Base-by-base conservation (phyloP, 2,329 filamentous ascomycete species). In the Grosmannia clavigera region DNA sequence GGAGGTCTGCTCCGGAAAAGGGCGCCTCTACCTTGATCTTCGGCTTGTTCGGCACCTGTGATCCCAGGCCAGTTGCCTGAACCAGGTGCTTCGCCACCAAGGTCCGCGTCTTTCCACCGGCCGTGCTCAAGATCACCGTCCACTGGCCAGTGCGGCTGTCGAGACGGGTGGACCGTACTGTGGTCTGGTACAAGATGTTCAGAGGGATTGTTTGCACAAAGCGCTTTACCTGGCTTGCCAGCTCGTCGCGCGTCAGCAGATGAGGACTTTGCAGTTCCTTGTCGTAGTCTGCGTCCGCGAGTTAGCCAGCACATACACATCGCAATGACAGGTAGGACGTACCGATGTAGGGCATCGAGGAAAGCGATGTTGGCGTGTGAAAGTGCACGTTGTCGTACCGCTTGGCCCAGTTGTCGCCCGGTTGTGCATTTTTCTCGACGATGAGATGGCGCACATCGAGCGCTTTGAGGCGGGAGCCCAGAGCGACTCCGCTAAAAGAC, bases 391-490 rank as follows among this genome's bases (percentile, higher is more conserved):
- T 56, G 27, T 56, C 58, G 22, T 60, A 60, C 9, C 58, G 58
- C 27, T 50, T 31, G 16, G 58, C 40, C 58, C 58, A 60, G 31
- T 60, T 60, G 58, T 60, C 58, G 14, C 58, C 58, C 1, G 53
- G 52, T 2, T 9, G 52, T 3, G 53, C 52, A 29, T 60, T 60
- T 10, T 40, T 56, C 43, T 60, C 58, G 11, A 60, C 25, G 16
- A 60, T 56, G 29, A 60, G 43, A 27, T 56, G 40, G 4, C 19
- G 14, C 7, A 60, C 58, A 31, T 19, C 31, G 19, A 60, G 43
- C 10, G 58, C 53, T 22, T 60, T 60, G 31, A 60, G 58, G 7
- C 58, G 58, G 29, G 52, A 53, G 22, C 40, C 58, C 40, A 60
- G 14, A n/a, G 40, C 22, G 12, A 56, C 53, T 7, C 52, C 58